Base-by-base conservation (phyloP, 2,329 filamentous ascomycete genomes). In the Tetracladium maxilliforme region DNA sequence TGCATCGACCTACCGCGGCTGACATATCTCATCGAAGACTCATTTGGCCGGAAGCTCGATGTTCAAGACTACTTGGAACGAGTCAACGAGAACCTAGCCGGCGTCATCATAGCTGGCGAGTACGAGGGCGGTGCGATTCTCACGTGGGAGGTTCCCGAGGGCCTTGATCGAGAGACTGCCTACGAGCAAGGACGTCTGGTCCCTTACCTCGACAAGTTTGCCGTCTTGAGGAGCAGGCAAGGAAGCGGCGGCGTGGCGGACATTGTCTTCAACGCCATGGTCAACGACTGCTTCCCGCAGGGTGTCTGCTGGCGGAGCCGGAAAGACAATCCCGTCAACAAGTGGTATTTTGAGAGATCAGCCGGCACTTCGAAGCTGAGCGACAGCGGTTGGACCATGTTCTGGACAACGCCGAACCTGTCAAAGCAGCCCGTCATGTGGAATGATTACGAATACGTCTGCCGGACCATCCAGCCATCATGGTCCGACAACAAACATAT, bases 271-370 rank as follows among this genome's bases (percentile, higher is more conserved):
- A 93, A 92, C 33, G 77, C 84, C 17, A 92, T 98, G 80, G 82
- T 93, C 5, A 68, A 80, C 15, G 72, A 76, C 12, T 93, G 86
- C 40, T 92, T 95, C 37, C 86, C 86, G 0, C 52, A 70, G 3
- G 90, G 90, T 2, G 80, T 95, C 3, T 92, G 86, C 43, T 98
- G 90, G 90, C 21, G 86, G 29, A 92, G 81, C 45, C 63, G 90
- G 25, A 78, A 77, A 42, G 71, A 86, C 44, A 95, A 98, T 43
- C 87, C 86, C 0, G 90, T 98, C 5, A 98, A 98, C 45, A 94
- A 94, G 47, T 98, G 90, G 90, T 98, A 98, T 48, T 94, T 95
- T 52, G 90, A 98, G 52, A 65, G 90, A 23, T 82, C 81, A 3
- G 58, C 68, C 23, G 90, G 90, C 0, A 86, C 75, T 3, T 79